Conservation (phyloP, 2,329 filamentous ascomycete species). For the Botryosphaeria dothidea region DNA sequence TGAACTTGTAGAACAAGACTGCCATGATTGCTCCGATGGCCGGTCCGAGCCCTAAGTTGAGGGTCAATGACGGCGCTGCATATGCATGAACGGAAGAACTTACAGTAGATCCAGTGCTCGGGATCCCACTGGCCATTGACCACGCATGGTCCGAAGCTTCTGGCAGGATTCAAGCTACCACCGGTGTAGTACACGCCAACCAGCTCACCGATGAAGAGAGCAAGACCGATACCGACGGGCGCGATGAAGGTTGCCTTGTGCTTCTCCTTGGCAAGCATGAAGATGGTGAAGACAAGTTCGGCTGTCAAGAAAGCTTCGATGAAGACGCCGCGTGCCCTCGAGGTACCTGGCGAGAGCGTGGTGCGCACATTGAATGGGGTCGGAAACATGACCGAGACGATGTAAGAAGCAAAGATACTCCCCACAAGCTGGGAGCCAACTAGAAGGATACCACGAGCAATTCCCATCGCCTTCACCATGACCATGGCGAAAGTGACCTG, state of each 20-base stretch:
- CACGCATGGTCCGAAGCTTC: slow-evolving; percentile 44
- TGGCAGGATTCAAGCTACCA: slow-evolving; percentile 44
- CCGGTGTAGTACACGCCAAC: slow-evolving; percentile 50
- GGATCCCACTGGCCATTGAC: slow-evolving; percentile 37
- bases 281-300: slow-evolving; percentile 43
- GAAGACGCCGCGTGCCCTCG: slow-evolving; percentile 37
- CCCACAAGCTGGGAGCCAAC: slow-evolving; percentile 39
- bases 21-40: slow-evolving; percentile 47
- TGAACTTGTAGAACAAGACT: slow-evolving; percentile 49
- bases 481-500: slow-evolving; percentile 40
- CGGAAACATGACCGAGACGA: slow-evolving; percentile 38
- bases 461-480: slow-evolving; percentile 32
- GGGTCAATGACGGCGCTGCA: not conserved
- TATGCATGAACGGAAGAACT: not conserved
- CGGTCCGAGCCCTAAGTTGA: slow-evolving; percentile 43
- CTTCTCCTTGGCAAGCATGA: slow-evolving; percentile 71
- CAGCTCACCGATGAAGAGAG: slow-evolving; percentile 65
- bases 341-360: slow-evolving; percentile 33
- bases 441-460: slow-evolving; percentile 31
- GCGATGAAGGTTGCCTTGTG: slow-evolving; percentile 71
- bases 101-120: slow-evolving; percentile 48
- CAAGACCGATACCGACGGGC: slow-evolving; percentile 70
- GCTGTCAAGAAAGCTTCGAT: slow-evolving; percentile 43
- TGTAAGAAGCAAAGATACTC: slow-evolving; percentile 37
- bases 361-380: slow-evolving; percentile 37